These are phyloP conservation scores for Penicillium egyptiacum DNA, from an alignment of 495 filamentous ascomycete genomes.

Conservation along the genomic window DNA sequence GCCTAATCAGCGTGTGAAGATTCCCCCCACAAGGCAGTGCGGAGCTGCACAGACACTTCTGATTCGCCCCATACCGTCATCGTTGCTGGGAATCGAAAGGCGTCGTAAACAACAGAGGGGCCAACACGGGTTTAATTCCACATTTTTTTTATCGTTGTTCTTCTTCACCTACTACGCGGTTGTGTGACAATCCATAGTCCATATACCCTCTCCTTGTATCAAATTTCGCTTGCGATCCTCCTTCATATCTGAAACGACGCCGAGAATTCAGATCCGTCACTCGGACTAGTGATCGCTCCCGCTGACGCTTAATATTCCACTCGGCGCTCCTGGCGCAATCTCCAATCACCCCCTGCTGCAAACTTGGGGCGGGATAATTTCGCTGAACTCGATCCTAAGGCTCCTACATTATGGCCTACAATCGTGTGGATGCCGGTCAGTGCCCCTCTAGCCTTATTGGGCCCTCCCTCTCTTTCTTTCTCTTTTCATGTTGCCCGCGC, in stretches of 20 bases:
- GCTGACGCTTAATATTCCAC: slow-evolving; percentile 31
- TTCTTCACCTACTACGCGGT: slow-evolving; percentile 4
- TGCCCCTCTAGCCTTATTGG: slow-evolving; percentile 28
- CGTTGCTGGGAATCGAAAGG: slow-evolving; percentile 22
- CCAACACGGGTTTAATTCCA: slow-evolving; percentile 1
- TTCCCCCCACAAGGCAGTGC: slow-evolving; percentile 18
- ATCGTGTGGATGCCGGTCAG: slow-evolving; percentile 70
- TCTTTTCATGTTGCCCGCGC: slow-evolving; percentile 19
- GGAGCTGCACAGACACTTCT: slow-evolving; percentile 20
- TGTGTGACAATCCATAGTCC: slow-evolving; percentile 9
- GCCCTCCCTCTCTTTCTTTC: slow-evolving; percentile 13
- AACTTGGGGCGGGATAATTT: slow-evolving; percentile 29
- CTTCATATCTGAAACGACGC: slow-evolving; percentile 33
- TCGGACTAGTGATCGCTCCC: slow-evolving; percentile 19
- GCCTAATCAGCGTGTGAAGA: slow-evolving; percentile 9
- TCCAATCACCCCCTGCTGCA: slow-evolving; percentile 22
- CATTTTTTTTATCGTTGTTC: slow-evolving; percentile 4
- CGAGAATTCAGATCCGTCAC: slow-evolving; percentile 28
- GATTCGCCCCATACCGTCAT: slow-evolving; percentile 29
- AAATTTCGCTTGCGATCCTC: slow-evolving; percentile 13
- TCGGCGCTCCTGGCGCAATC: slow-evolving; percentile 38
- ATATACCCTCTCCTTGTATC: slow-evolving; percentile 3
- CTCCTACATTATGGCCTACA: slow-evolving; percentile 55
- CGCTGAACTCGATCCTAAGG: slow-evolving; percentile 24
- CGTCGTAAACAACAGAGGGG: slow-evolving; percentile 31